Evolutionary conservation across 176 grass and related monocot species (phyloP).

Genomic region (Phoenix dactylifera): DNA sequence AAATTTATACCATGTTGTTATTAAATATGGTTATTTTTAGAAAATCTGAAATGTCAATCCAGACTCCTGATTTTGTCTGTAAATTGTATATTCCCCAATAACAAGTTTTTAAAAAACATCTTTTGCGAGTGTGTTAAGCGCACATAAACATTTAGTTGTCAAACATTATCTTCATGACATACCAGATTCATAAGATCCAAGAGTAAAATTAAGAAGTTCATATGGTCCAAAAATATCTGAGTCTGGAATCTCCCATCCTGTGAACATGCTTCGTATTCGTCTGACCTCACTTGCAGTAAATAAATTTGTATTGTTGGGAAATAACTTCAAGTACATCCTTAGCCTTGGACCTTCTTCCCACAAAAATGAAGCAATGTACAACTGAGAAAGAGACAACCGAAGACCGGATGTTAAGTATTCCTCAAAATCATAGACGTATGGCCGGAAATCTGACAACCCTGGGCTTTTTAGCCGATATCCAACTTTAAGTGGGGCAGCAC

Average conservation of each 20-base stretch:
- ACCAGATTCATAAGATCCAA: conserved; percentile 43
- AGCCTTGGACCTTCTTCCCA: conserved; percentile 74
- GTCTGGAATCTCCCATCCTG: conserved; percentile 47
- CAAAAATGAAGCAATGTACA: conserved; percentile 32
- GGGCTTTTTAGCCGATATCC: conserved; percentile 69
- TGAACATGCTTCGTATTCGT: conserved; percentile 54
- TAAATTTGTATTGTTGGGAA: conserved; percentile 22
- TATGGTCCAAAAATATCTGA: conserved; percentile 74
- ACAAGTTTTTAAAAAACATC: too few species aligned
- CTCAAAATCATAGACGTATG: conserved; percentile 39
- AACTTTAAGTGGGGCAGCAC: conserved; percentile 32
- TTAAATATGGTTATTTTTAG: too few species aligned
- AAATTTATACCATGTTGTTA: too few species aligned
- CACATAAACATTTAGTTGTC: not conserved
- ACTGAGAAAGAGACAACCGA: conserved; percentile 26
- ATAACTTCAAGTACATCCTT: conserved; percentile 47
- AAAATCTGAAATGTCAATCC: too few species aligned
- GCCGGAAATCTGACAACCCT: conserved; percentile 46
- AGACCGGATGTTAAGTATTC: conserved; percentile 45
- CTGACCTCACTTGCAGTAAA: conserved; percentile 37
- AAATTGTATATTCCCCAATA: too few species aligned
- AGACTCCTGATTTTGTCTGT: too few species aligned
- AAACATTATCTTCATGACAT: conserved; percentile 17
- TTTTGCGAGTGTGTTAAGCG: not conserved
- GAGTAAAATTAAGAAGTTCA: conserved; percentile 42